A percentile compares a stretch with the other conserved stretches of the same genome.
Evolutionary conservation across 495 filamentous ascomycete genomes (phyloP).

Genomic region (Annulohypoxylon stygium): DNA sequence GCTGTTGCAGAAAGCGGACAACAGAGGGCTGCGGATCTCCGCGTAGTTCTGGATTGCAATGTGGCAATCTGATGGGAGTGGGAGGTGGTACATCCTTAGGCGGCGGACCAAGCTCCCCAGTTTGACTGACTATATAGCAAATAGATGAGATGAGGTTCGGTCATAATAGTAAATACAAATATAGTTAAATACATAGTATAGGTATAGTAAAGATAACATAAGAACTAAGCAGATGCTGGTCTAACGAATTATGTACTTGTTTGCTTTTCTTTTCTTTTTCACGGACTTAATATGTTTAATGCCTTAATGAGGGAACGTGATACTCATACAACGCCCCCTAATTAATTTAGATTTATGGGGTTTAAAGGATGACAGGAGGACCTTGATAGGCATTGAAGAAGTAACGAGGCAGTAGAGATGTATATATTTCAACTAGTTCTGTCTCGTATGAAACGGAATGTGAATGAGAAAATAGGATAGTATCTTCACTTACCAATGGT

Average conservation of each 20-base stretch:
- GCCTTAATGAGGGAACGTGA: constrained; percentile 6
- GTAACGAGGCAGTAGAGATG: not conserved
- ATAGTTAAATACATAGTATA: not conserved
- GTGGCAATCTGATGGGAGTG: constrained; percentile 66
- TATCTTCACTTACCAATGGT: constrained; percentile 38
- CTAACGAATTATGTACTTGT: constrained; percentile 2
- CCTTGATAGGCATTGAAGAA: not conserved
- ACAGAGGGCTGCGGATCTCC: constrained; percentile 49
- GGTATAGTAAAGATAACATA: not conserved
- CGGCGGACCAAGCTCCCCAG: constrained; percentile 46
- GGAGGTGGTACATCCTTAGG: constrained; percentile 65
- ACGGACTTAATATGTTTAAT: constrained; percentile 1
- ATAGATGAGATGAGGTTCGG: constrained; percentile 43
- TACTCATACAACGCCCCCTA: constrained; percentile 6
- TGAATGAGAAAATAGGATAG: constrained; percentile 6
- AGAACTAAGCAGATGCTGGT: not conserved
- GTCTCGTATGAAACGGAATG: not conserved
- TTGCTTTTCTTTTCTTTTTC: not conserved
- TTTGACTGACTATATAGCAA: constrained; percentile 50
- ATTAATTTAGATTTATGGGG: constrained; percentile 10
- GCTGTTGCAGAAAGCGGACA: constrained; percentile 58
- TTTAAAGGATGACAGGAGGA: not conserved
- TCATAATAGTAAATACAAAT: not conserved
- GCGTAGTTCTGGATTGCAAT: constrained; percentile 54
- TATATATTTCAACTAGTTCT: not conserved